Percentiles rank a stretch among this genome's conserved stretches.
These are phyloP conservation scores for Paramecium caudatum DNA, from an alignment of 73 alveolate species.

Conservation along the genomic window DNA sequence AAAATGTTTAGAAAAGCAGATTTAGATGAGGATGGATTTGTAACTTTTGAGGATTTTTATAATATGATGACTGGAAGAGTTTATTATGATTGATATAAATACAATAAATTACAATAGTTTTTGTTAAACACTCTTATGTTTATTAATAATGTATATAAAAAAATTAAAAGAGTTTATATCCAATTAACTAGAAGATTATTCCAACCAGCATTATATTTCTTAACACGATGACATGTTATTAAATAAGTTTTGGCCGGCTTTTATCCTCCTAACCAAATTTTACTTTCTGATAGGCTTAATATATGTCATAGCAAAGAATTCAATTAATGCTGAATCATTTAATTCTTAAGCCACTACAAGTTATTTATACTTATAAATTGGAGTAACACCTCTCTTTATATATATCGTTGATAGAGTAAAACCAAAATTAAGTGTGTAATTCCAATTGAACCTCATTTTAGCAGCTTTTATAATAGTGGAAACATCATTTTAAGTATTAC, in stretches of 20 bases:
- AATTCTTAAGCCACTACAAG: not conserved
- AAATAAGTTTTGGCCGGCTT: constrained; percentile 49
- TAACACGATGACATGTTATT: constrained; percentile 14
- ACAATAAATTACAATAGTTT: not conserved
- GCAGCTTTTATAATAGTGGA: not conserved
- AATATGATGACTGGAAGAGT: constrained; percentile 73
- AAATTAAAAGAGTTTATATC: constrained; percentile 37
- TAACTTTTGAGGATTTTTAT: constrained; percentile 67
- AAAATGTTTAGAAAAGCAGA: constrained; percentile 86
- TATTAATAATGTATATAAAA: constrained; percentile 50
- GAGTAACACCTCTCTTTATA: not conserved
- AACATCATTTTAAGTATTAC: not conserved
- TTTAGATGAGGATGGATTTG: constrained; percentile 71
- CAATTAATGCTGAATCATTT: not conserved
- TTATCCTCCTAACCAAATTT: not conserved
- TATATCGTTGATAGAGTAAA: not conserved
- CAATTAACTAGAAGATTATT: not conserved
- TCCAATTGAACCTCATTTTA: not conserved
- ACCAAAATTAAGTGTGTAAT: not conserved
- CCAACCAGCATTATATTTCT: not conserved
- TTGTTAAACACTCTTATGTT: no score
- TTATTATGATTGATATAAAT: constrained; percentile 34
- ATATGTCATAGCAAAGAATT: not conserved
- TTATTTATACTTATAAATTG: not conserved
- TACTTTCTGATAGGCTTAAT: not conserved